A percentile compares a stretch with the other conserved stretches of the same genome.
Evolutionary conservation across 306 rosid species (phyloP).

Genomic region (Vigna reflexopilosa): DNA sequence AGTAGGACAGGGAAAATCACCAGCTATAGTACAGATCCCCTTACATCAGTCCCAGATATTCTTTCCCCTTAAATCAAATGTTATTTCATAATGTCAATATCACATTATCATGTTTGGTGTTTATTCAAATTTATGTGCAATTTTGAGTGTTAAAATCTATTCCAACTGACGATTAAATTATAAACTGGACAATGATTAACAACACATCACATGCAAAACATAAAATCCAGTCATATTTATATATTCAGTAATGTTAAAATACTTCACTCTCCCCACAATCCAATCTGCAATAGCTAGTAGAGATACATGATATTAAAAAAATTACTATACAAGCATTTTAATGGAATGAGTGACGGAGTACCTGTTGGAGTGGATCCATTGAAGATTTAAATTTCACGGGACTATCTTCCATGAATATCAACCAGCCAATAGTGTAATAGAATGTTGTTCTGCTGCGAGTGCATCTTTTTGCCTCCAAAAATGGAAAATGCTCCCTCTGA

Average conservation of each 20-base stretch:
- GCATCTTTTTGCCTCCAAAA: conserved; percentile 86
- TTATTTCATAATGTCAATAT: neutral
- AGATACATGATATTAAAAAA: conserved; percentile 21
- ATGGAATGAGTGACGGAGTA: conserved; percentile 44
- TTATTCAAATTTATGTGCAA: neutral
- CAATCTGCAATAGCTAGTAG: neutral
- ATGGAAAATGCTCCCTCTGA: conserved; percentile 95
- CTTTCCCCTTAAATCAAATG: neutral
- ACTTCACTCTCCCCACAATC: conserved; percentile 8
- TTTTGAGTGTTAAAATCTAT: neutral
- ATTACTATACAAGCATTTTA: conserved; percentile 28
- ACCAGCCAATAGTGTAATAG: conserved; percentile 92
- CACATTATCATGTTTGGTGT: neutral
- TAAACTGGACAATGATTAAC: neutral
- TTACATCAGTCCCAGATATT: neutral
- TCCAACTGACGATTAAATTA: neutral
- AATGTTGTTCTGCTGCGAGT: conserved; percentile 94
- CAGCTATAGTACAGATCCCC: neutral
- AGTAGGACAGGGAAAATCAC: neutral
- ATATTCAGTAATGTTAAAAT: conserved; percentile 7
- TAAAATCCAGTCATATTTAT: conserved; percentile 3
- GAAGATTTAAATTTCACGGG: conserved; percentile 92
- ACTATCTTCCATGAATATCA: conserved; percentile 95
- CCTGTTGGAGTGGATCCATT: conserved; percentile 97
- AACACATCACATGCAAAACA: neutral